phyloP scores from a whole-genome alignment of 805 yeast genomes.

The Sugiyamaella qingdaonensis region DNA sequence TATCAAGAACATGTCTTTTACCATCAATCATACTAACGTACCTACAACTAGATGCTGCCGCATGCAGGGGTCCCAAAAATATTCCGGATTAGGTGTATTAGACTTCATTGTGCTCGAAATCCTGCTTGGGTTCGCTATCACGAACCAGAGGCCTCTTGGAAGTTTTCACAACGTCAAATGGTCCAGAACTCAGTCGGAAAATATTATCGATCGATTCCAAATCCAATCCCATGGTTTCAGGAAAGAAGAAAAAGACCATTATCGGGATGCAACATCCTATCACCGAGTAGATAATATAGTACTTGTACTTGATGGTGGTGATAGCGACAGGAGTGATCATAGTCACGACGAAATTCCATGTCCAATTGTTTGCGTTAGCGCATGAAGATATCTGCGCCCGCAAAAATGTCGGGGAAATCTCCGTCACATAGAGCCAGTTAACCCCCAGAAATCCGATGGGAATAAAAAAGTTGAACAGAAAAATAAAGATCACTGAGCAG shows the following conservation, averaged over 20 bases:
- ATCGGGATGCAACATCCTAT: conserved; percentile 25
- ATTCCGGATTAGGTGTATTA: background rate
- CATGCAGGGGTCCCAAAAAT: background rate
- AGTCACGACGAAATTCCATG: conserved; percentile 58
- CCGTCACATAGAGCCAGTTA: conserved; percentile 13
- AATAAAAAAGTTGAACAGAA: conserved; percentile 8
- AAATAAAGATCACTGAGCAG: conserved; percentile 12
- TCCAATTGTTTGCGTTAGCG: conserved; percentile 62
- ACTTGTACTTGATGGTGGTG: conserved; percentile 46
- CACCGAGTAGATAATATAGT: conserved; percentile 8
- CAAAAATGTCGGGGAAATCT: conserved; percentile 7
- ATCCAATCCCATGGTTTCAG: conserved; percentile 65
- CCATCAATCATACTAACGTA: no score
- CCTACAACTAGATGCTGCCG: background rate
- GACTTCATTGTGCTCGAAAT: background rate
- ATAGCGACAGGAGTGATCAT: conserved; percentile 58
- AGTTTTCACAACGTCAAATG: background rate
- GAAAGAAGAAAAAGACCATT: conserved; percentile 42
- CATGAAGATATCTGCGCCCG: conserved; percentile 44
- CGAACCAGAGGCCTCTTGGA: background rate
- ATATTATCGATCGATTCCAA: conserved; percentile 66
- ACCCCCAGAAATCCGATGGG: conserved; percentile 14
- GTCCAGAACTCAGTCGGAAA: conserved; percentile 30
- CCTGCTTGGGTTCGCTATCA: background rate
- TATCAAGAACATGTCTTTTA: no score